Evolutionary conservation across 441 rosid genomes (phyloP).

Genomic region (Gossypium lobatum): DNA sequence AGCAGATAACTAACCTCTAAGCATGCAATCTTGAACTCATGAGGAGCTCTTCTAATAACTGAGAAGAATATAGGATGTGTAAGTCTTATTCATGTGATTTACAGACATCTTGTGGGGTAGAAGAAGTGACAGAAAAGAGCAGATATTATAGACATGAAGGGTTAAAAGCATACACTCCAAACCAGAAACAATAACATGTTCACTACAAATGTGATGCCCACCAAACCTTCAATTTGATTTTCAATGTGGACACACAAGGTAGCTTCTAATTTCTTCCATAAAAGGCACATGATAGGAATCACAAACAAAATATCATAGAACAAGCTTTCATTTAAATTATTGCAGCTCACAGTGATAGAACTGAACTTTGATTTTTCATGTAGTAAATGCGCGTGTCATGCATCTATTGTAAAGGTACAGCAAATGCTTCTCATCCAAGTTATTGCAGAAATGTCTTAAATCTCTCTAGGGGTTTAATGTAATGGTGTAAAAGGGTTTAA

Average conservation of each 20-base stretch:
- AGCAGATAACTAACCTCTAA: slow-evolving; percentile 70
- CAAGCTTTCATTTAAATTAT: not conserved
- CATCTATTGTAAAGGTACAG: not conserved
- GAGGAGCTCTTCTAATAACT: slow-evolving; percentile 98
- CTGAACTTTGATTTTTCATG: not conserved
- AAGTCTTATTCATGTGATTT: slow-evolving; percentile 17
- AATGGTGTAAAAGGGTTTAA: not conserved
- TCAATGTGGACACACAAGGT: not conserved
- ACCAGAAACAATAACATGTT: not conserved
- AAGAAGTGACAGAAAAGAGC: not conserved
- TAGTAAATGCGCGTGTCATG: not conserved
- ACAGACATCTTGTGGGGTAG: not conserved
- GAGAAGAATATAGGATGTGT: slow-evolving; percentile 18
- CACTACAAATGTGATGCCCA: not conserved
- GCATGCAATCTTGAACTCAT: slow-evolving; percentile 97
- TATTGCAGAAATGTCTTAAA: slow-evolving; percentile 9
- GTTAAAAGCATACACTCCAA: not conserved
- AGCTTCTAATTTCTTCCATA: not conserved
- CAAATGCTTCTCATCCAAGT: not conserved
- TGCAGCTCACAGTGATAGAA: not conserved
- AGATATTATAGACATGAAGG: not conserved
- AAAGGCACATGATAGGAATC: not conserved
- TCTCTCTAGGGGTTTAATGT: not conserved
- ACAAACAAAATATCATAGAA: not conserved
- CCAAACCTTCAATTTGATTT: not conserved